These are phyloP conservation scores for Silene latifolia DNA, from an alignment of 148 eudicot species.

Conservation along the genomic window DNA sequence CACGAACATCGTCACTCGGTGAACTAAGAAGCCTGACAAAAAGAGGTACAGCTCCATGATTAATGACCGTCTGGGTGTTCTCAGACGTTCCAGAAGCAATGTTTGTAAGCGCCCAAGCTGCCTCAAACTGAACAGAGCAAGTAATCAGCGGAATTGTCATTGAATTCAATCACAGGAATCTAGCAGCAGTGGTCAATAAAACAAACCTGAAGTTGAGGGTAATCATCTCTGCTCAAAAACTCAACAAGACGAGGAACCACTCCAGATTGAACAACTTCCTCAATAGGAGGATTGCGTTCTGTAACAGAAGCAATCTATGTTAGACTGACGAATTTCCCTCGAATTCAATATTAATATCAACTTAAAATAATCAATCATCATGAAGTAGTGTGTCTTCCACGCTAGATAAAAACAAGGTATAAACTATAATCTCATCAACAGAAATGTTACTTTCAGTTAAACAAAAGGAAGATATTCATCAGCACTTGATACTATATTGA, in stretches of 20 bases:
- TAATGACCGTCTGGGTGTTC: conserved; percentile 77
- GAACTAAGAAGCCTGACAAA: conserved; percentile 82
- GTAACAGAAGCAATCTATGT: conserved; percentile 7
- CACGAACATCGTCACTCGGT: conserved; percentile 83
- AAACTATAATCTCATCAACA: not conserved
- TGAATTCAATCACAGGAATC: not conserved
- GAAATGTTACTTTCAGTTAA: not conserved
- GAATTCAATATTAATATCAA: not conserved
- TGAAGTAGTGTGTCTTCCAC: not conserved
- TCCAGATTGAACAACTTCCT: conserved; percentile 85
- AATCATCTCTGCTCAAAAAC: conserved; percentile 76
- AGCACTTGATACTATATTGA: not conserved
- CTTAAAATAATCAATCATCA: not conserved
- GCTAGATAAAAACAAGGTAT: not conserved
- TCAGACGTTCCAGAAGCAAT: conserved; percentile 97
- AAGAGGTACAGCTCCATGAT: conserved; percentile 77
- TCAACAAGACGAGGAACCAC: conserved; percentile 87
- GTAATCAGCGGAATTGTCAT: not conserved
- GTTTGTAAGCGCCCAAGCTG: conserved; percentile 95
- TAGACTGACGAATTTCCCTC: not conserved
- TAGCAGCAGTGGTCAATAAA: not conserved
- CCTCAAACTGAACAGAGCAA: conserved; percentile 58
- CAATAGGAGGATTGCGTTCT: conserved; percentile 92
- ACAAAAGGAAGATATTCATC: no score
- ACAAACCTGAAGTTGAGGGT: conserved; percentile 76